Evolutionary conservation across 2,329 filamentous ascomycete genomes (phyloP), one percentile per base, ranked within the genome.

Genomic region (Trichoderma cornu-damae): DNA sequence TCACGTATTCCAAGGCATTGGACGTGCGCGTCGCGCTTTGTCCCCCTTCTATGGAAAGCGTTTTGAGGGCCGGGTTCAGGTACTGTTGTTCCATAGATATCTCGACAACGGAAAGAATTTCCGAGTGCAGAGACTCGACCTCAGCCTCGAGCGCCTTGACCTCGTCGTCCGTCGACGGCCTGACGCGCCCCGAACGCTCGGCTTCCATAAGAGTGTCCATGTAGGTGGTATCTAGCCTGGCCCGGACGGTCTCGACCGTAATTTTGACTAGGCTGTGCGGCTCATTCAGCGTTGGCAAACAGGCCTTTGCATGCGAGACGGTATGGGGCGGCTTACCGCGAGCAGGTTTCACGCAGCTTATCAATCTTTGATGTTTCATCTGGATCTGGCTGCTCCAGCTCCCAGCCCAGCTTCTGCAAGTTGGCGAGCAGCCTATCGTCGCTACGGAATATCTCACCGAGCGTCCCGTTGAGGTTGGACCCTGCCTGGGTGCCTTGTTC

Each of bases 21-120:
- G 73, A 71, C 0, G 80, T 77, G 32, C 75, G 74, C 8, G 68
- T 69, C n/a, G 78, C 61, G 20, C 71, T 75, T 35, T 76, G 72
- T 1, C 75, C 73, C 49, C 74, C 76, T 56, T 71, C 75, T 2
- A 72, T 68, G 6, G 76, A 70, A 4, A 79, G 67, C 0, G 74
- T 71, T 56, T 72, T 70, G 5, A 82, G 70, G 1, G 86, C 82
- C 0, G 86, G 86, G 59, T 83, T 79, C 4, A 87, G 75, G 62
- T 85, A 79, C 65, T 88, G 83, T 63, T 87, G 81, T 62, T 89
- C 84, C 1, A 85, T 77, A 0, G 86, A 83, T 82, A 90, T 89
- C 61, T 87, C 82, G 6, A 85, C 81, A 2, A 90, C 83, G 0
- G 86, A 82, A 0, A 86, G 73, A 38, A 90, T 84, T 66, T 90